Evolutionary conservation across 768 basidiomycete genomes (phyloP).

Genomic region (Collybia sordida): DNA sequence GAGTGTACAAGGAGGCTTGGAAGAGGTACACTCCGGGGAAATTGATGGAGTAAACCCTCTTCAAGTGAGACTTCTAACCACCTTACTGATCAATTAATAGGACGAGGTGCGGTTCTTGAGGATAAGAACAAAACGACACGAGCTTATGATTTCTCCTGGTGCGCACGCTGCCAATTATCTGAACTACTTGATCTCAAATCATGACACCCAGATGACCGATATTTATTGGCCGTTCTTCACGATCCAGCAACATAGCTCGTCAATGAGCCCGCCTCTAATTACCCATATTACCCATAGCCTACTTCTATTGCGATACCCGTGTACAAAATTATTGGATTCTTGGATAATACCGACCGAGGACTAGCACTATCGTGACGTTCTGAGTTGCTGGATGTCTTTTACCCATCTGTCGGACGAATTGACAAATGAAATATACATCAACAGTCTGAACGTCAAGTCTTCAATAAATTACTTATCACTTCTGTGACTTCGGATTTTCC

Average conservation of each 20-base stretch:
- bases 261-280: not conserved
- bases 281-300: not conserved
- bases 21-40: slow-evolving; percentile 60
- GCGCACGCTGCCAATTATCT: slow-evolving; percentile 17
- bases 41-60: slow-evolving; percentile 19
- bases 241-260: slow-evolving; percentile 56
- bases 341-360: too few relatives aligned
- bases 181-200: not conserved
- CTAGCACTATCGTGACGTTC: too few relatives aligned
- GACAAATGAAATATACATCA: too few relatives aligned
- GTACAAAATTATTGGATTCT: too few relatives aligned
- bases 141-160: slow-evolving; percentile 95
- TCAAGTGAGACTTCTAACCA: not conserved
- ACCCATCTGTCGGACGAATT: too few relatives aligned
- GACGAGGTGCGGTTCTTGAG: slow-evolving; percentile 88
- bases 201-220: slow-evolving; percentile 64
- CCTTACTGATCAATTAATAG: slow-evolving; percentile 33
- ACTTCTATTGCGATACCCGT: too few relatives aligned
- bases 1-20: slow-evolving; percentile 74
- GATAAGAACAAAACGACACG: slow-evolving; percentile 88
- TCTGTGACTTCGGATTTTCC: too few relatives aligned
- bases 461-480: too few relatives aligned
- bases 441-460: too few relatives aligned
- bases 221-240: slow-evolving; percentile 81
- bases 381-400: too few relatives aligned